These are phyloP conservation scores for Castanea crenata DNA, from an alignment of 306 rosid genomes.

Conservation along the genomic window DNA sequence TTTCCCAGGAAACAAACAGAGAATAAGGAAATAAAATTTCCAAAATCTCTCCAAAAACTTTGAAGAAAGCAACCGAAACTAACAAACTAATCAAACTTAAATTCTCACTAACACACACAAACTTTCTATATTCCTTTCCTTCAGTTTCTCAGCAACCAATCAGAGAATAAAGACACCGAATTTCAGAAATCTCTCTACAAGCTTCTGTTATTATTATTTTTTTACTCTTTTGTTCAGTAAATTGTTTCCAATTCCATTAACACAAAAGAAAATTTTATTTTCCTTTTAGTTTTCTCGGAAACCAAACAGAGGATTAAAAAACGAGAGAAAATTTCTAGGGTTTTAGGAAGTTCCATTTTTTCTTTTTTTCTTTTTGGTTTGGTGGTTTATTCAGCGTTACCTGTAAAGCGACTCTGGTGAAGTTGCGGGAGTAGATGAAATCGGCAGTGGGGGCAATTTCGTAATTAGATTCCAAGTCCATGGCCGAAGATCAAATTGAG, in stretches of 20 bases:
- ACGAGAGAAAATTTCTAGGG: neutral
- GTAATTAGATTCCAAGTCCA: conserved; percentile 72
- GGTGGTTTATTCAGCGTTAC: conserved; percentile 21
- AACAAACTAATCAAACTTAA: no score
- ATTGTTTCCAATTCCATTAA: neutral
- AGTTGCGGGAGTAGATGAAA: conserved; percentile 54
- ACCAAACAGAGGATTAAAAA: neutral
- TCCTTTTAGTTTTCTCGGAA: neutral
- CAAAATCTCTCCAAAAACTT: no score
- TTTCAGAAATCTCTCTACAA: no score
- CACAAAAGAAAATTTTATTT: neutral
- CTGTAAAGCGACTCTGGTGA: conserved; percentile 80
- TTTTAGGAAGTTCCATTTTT: neutral
- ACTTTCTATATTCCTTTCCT: no score
- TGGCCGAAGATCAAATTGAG: conserved; percentile 5
- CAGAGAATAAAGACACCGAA: no score
- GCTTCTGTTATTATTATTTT: neutral
- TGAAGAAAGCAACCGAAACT: no score
- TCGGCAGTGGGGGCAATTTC: conserved; percentile 58
- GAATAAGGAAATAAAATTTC: no score
- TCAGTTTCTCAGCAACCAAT: no score
- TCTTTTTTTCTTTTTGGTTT: neutral
- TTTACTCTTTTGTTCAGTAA: neutral
- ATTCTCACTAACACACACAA: no score
- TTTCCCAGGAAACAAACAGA: no score